Conservation (phyloP, 495 filamentous ascomycete species). For the Hyaloscypha finlandica region DNA sequence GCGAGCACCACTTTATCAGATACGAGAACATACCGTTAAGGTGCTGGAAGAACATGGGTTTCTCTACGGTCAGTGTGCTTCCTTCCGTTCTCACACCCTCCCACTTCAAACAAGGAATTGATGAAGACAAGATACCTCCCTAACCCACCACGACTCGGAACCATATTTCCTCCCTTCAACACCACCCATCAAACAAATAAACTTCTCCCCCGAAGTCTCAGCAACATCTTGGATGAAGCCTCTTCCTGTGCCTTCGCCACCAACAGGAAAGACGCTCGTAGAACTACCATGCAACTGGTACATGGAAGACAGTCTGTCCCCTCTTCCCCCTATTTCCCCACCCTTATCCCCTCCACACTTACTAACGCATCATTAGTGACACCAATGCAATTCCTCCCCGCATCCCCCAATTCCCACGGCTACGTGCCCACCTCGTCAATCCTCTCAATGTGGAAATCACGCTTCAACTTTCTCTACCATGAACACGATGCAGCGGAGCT, state of each 20-base stretch:
- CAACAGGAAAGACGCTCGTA: constrained; percentile 37
- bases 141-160: constrained; percentile 58
- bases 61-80: constrained; percentile 45
- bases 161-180: constrained; percentile 55
- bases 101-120: not conserved
- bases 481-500: constrained; percentile 43
- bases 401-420: constrained; percentile 53
- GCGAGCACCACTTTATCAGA: constrained; percentile 59
- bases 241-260: constrained; percentile 35
- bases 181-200: constrained; percentile 36
- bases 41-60: constrained; percentile 58
- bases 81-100: not conserved
- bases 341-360: not conserved
- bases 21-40: constrained; percentile 55
- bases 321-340: not conserved
- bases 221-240: constrained; percentile 62
- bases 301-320: constrained; percentile 45
- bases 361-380: constrained; percentile 29
- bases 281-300: constrained; percentile 62
- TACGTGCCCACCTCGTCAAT: constrained; percentile 58
- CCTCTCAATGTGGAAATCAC: constrained; percentile 58
- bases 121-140: constrained; percentile 31
- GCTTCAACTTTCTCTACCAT: constrained; percentile 62
- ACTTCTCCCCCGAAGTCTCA: constrained; percentile 44
- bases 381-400: constrained; percentile 52